Percentiles rank a stretch among this genome's conserved stretches.
Conservation (phyloP, 352 stramenopile species). For the Phytophthora vignae region DNA sequence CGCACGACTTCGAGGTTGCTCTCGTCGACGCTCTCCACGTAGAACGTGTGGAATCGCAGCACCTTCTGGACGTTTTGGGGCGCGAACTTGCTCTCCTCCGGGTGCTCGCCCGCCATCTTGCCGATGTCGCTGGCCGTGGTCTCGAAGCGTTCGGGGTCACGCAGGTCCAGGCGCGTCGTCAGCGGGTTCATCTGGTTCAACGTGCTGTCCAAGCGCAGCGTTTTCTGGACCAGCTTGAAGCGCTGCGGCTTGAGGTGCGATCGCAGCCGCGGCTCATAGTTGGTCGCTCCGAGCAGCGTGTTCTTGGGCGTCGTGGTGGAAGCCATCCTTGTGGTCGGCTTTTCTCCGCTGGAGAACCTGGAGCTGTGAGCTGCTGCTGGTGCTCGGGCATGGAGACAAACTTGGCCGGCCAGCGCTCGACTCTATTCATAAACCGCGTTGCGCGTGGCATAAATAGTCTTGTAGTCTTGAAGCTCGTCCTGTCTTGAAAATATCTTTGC, state of each 20-base stretch:
- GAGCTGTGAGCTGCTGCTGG: constrained; percentile 16
- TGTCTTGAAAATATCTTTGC: neutral
- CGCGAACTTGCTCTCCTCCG: constrained; percentile 79
- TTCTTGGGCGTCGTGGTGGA: constrained; percentile 68
- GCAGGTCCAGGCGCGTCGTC: constrained; percentile 64
- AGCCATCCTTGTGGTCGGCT: constrained; percentile 45
- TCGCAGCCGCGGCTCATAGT: constrained; percentile 72
- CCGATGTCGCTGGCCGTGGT: constrained; percentile 73
- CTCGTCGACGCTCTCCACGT: constrained; percentile 85
- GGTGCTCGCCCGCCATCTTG: constrained; percentile 39
- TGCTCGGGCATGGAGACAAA: neutral
- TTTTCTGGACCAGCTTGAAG: constrained; percentile 76
- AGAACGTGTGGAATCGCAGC: constrained; percentile 89
- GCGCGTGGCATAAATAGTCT: neutral
- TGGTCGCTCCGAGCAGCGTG: constrained; percentile 74
- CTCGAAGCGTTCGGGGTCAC: constrained; percentile 60
- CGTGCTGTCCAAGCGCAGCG: constrained; percentile 69
- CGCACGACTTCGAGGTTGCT: constrained; percentile 80
- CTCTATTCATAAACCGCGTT: constrained; percentile 34
- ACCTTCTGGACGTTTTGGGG: constrained; percentile 83
- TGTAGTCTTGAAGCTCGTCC: neutral
- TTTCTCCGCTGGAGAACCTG: constrained; percentile 17
- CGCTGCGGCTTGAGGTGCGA: constrained; percentile 82
- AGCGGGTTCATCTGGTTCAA: constrained; percentile 69
- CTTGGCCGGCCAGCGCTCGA: neutral